Evolutionary conservation across 768 basidiomycete species (phyloP), one percentile per base, ranked within the genome.

Genomic region (Thelephora ganbajun): DNA sequence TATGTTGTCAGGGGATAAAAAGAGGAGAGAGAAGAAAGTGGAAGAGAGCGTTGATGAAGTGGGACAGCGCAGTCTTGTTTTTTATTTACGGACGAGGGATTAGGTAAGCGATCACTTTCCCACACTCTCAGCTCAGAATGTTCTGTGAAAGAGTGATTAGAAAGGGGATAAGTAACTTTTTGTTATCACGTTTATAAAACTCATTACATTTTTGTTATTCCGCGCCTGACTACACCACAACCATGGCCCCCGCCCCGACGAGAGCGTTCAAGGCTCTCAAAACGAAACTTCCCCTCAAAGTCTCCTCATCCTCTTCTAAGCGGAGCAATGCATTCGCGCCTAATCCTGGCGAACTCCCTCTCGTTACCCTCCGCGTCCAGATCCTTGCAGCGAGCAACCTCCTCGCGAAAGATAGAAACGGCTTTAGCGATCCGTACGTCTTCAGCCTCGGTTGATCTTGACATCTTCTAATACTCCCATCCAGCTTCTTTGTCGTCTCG

Each of bases 401-500:
- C 23, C 60, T 73, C 16, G 66, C 79, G 6, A 83, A 80, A 55
- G 77, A 83, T 58, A 73, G 74, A 43, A 77, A 74, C 53, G 77
- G 79, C n/a, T 70, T 66, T 33, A 83, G 80, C 56, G 87, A 89
- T 61, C 86, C 87, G 77, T 90, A 57, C 59, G 84, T 72, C 14
- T 23, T 42, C n/a, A 43, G 46, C 12, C 23, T 2, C 47, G 35
- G 30, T 45, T 19, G 49, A 33, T 42, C 19, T 35, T 45, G 43
- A 11, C 44, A 49, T 43, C 48, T 26, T 47, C 19, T 49, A 4
- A 18, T 23, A 42, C 18, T 23, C 35, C 20, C 30, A 37, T 48
- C 33, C 54, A 92, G 80, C 14, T 87, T 79, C 63, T 84, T 83
- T 57, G 80, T 71, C 53, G 79, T 78, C 22, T 80, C 74, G 2